A percentile compares a stretch with the other conserved stretches of the same genome.
phyloP scores from a whole-genome alignment of 1,284 basidiomycete genomes.

The Papiliotrema flavescens region DNA sequence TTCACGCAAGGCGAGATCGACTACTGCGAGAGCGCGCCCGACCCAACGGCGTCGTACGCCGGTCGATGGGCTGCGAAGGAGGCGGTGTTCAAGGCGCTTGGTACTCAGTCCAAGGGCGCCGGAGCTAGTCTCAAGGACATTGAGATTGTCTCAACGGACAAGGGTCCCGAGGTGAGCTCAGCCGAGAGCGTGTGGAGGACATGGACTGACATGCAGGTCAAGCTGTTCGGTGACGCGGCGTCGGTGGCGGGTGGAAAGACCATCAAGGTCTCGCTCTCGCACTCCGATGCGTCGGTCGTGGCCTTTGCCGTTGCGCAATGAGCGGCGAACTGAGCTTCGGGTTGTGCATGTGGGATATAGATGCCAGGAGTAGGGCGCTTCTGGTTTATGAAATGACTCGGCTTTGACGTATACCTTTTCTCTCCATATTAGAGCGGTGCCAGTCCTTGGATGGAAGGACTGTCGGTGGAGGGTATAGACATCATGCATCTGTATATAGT shows the following conservation, averaged over 20 bases:
- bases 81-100: slow-evolving; percentile 97
- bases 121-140: slow-evolving; percentile 93
- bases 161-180: slow-evolving; percentile 42
- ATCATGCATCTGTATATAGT: slow-evolving; percentile 5
- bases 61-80: slow-evolving; percentile 98
- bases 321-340: background rate
- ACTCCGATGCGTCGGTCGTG: slow-evolving; percentile 53
- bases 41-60: slow-evolving; percentile 84
- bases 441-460: too few relatives aligned
- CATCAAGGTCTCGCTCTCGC: slow-evolving; percentile 81
- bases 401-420: background rate
- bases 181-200: slow-evolving; percentile 41
- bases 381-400: background rate
- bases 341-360: background rate
- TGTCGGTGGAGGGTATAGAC: background rate
- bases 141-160: slow-evolving; percentile 72
- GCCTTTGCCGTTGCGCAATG: slow-evolving; percentile 49
- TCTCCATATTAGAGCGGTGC: background rate
- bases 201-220: slow-evolving; percentile 59
- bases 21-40: slow-evolving; percentile 85
- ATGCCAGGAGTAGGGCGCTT: background rate
- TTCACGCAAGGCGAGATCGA: slow-evolving; percentile 84
- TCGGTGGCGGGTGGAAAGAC: slow-evolving; percentile 68
- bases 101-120: slow-evolving; percentile 84
- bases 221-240: slow-evolving; percentile 77